Base-by-base conservation (phyloP, 2,329 filamentous ascomycete species). In the Pseudocercospora crystallina region DNA sequence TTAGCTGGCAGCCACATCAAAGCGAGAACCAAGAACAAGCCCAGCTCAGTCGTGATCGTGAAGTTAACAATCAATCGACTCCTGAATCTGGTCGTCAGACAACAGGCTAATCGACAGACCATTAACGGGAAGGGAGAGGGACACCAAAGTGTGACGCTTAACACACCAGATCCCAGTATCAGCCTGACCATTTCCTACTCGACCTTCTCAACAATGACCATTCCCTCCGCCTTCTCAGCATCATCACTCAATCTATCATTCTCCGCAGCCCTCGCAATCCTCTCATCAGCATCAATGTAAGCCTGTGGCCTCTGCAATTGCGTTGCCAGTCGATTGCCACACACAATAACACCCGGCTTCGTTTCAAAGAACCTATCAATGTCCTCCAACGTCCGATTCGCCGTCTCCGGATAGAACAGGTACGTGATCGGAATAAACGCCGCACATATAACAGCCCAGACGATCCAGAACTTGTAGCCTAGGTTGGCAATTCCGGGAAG, bases 361-460 rank as follows among this genome's bases (percentile, higher is more conserved):
- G 63, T 57, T 31, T 64, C 62, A 47, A 72, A 73, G 52, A 71
- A 71, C 5, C 69, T 26, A 26, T 26, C 20, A 26, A 60, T 60
- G 32, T 61, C 60, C 58, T 79, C 76, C 5, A 79, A 66, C 0
- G 76, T 73, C 8, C 71, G 67, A 40, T 73, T 67, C 5, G 72
- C 73, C 3, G 80, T 81, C 62, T 82, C 80, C 0, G 79, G 79
- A 48, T 79, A 79, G 38, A 80, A 69, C 51, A 76, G 69, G 59
- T 75, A 80, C 5, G 77, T 73, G 34, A 77, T 71, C 1, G 78
- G 78, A 37, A 81, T 60, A 50, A 81, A 79, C 13, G 70, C 67
- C 33, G 74, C 76, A 66, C 79, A 80, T 60, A 79, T 73, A n/a
- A 73, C 71, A 2, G 77, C 76, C 65, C 79, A 83, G 56, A 81